These are phyloP conservation scores for Ogataea nonfermentans DNA, from an alignment of 805 yeast genomes.

Conservation along the genomic window DNA sequence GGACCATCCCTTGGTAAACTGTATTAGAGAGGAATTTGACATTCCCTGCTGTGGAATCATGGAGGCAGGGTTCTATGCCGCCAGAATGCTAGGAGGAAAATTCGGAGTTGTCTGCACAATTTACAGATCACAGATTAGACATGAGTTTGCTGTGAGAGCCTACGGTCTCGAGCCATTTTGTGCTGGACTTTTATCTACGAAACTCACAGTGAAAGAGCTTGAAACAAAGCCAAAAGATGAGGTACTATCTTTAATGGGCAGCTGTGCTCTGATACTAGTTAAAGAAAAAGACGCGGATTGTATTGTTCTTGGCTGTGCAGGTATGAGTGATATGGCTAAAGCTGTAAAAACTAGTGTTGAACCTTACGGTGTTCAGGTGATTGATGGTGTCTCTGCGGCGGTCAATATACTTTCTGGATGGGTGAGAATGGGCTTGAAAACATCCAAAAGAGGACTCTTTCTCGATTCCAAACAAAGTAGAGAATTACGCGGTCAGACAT, in stretches of 20 bases:
- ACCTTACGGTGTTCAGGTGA: conserved; percentile 79
- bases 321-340: conserved; percentile 88
- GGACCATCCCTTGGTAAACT: conserved; percentile 36
- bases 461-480: conserved; percentile 6
- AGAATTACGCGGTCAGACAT: conserved; percentile 10
- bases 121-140: conserved; percentile 33
- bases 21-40: conserved; percentile 36
- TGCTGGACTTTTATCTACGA: conserved; percentile 35
- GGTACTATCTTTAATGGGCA: conserved; percentile 28
- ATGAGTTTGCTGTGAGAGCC: conserved; percentile 30
- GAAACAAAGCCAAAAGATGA: conserved; percentile 33
- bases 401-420: conserved; percentile 35
- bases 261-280: conserved; percentile 28
- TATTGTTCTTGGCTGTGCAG: conserved; percentile 63
- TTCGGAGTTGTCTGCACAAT: conserved; percentile 36
- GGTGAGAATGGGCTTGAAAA: conserved; percentile 36
- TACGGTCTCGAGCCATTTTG: conserved; percentile 33
- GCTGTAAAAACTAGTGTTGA: conserved; percentile 94
- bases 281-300: conserved; percentile 49
- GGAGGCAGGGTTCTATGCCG: conserved; percentile 36
- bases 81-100: conserved; percentile 34
- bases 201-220: conserved; percentile 33
- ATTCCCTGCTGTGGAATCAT: conserved; percentile 35
- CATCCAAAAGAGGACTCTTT: conserved; percentile 31
- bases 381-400: conserved; percentile 46